Percentiles rank a stretch among this genome's conserved stretches.
phyloP scores from a whole-genome alignment of 306 rosid species.

The Rosa lucieae region DNA sequence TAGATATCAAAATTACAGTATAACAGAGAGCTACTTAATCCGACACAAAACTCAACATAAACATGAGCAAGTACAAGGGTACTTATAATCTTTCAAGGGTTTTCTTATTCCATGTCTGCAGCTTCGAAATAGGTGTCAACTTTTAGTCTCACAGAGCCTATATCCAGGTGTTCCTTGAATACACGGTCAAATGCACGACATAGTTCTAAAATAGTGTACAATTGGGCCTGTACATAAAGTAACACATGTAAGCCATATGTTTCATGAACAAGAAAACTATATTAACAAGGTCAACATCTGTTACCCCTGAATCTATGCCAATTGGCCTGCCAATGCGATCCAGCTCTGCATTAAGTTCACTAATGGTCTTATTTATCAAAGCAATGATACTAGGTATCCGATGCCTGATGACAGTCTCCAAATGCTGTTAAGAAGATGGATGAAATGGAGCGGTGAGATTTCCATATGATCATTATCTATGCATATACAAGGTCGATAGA shows the following conservation, averaged over 20 bases:
- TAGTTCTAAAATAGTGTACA: slow-evolving; percentile 90
- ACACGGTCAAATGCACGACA: slow-evolving; percentile 99
- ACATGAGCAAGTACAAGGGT: not conserved
- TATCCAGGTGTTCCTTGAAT: slow-evolving; percentile 89
- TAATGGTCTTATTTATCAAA: slow-evolving; percentile 88
- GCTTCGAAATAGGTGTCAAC: not conserved
- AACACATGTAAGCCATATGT: slow-evolving; percentile 22
- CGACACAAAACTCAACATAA: not conserved
- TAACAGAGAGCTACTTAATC: not conserved
- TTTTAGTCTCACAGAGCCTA: not conserved
- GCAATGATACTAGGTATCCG: slow-evolving; percentile 96
- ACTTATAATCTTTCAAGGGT: not conserved
- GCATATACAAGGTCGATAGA: slow-evolving; percentile 7
- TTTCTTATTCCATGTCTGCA: not conserved
- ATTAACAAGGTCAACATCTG: slow-evolving; percentile 25
- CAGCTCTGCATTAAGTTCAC: slow-evolving; percentile 92
- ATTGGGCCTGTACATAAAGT: slow-evolving; percentile 68
- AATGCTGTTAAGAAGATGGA: slow-evolving; percentile 60
- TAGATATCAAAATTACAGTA: not conserved
- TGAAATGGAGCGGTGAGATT: slow-evolving; percentile 21
- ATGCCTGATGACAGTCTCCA: slow-evolving; percentile 97
- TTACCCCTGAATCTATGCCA: slow-evolving; percentile 94
- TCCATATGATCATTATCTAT: slow-evolving; percentile 7
- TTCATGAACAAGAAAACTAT: slow-evolving; percentile 16
- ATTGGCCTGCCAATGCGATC: slow-evolving; percentile 96